Evolutionary conservation across 2,329 filamentous ascomycete genomes (phyloP).

Genomic region (Diplodia sapinea): DNA sequence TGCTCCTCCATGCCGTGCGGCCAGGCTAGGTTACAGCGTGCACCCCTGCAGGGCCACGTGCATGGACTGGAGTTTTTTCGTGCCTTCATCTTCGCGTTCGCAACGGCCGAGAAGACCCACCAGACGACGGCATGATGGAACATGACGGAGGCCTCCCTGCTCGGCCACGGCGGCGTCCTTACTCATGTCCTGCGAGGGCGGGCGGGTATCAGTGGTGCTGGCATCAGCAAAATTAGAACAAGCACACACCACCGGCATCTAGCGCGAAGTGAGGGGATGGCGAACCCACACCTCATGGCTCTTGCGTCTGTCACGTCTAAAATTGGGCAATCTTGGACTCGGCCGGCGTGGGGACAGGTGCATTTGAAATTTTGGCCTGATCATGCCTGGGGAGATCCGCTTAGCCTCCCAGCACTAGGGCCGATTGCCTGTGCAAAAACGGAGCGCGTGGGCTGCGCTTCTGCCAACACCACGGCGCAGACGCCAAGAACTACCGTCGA

Average conservation of each 20-base stretch:
- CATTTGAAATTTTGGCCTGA: not conserved
- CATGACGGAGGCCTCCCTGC: slow-evolving; percentile 18
- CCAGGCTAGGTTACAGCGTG: slow-evolving; percentile 2
- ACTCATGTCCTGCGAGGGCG: slow-evolving; percentile 4
- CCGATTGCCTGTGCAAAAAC: slow-evolving; percentile 2
- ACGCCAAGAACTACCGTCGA: slow-evolving; percentile 1
- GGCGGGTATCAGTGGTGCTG: slow-evolving; percentile 16
- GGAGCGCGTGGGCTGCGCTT: not conserved
- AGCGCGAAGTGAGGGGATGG: slow-evolving; percentile 16
- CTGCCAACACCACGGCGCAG: slow-evolving; percentile 18
- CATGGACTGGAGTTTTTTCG: slow-evolving; percentile 6
- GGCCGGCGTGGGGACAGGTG: slow-evolving; percentile 4
- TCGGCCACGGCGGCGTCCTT: not conserved
- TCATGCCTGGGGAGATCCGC: slow-evolving; percentile 22
- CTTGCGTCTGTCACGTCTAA: slow-evolving; percentile 2
- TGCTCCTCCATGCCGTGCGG: slow-evolving; percentile 13
- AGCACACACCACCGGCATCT: slow-evolving; percentile 18
- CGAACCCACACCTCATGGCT: slow-evolving; percentile 21
- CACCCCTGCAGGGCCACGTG: slow-evolving; percentile 20
- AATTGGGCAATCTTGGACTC: slow-evolving; percentile 21
- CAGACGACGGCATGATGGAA: slow-evolving; percentile 16
- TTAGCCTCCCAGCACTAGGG: slow-evolving; percentile 18
- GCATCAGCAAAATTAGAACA: slow-evolving; percentile 6
- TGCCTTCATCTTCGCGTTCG: not conserved
- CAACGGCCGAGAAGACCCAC: slow-evolving; percentile 14